Evolutionary conservation across 192 early-diverging fungal genomes (phyloP).

Genomic region (Nowakowskiella sp.): DNA sequence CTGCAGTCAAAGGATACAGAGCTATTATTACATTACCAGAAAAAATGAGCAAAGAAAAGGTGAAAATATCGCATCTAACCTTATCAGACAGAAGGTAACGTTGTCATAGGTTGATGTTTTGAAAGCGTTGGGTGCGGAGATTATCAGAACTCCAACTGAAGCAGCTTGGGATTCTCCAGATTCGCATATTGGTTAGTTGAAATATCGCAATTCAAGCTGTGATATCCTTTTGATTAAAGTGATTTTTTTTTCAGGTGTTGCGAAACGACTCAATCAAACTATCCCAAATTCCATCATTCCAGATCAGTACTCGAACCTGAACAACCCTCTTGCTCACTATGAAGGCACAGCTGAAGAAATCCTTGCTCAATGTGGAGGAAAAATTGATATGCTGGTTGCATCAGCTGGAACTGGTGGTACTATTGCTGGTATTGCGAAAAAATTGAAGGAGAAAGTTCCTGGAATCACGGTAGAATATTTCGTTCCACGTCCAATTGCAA

Average conservation of each 20-base stretch:
- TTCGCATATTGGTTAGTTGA: slow-evolving; percentile 75
- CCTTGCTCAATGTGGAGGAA: slow-evolving; percentile 63
- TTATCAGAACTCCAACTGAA: slow-evolving; percentile 97
- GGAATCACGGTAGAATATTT: slow-evolving; percentile 37
- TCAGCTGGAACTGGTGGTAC: slow-evolving; percentile 97
- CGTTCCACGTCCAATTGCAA: neutral
- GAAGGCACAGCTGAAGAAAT: slow-evolving; percentile 62
- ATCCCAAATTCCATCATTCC: slow-evolving; percentile 95
- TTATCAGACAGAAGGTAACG: neutral
- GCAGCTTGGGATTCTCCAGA: slow-evolving; percentile 98
- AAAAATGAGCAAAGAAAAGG: slow-evolving; percentile 99
- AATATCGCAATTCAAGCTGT: neutral
- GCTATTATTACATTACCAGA: slow-evolving; percentile 98
- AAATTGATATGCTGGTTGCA: slow-evolving; percentile 93
- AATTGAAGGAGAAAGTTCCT: slow-evolving; percentile 92
- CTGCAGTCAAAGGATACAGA: slow-evolving; percentile 97
- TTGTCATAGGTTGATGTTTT: slow-evolving; percentile 87
- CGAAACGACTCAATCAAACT: slow-evolving; percentile 83
- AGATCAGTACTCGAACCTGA: slow-evolving; percentile 93
- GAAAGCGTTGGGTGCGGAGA: slow-evolving; percentile 95
- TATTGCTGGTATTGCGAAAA: slow-evolving; percentile 86
- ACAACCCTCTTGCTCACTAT: slow-evolving; percentile 98
- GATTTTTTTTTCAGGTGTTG: slow-evolving; percentile 57
- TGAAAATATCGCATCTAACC: too few relatives aligned
- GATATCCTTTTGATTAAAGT: neutral